Conservation (phyloP, 2,329 filamentous ascomycete species). For the Trichoderma sp. region DNA sequence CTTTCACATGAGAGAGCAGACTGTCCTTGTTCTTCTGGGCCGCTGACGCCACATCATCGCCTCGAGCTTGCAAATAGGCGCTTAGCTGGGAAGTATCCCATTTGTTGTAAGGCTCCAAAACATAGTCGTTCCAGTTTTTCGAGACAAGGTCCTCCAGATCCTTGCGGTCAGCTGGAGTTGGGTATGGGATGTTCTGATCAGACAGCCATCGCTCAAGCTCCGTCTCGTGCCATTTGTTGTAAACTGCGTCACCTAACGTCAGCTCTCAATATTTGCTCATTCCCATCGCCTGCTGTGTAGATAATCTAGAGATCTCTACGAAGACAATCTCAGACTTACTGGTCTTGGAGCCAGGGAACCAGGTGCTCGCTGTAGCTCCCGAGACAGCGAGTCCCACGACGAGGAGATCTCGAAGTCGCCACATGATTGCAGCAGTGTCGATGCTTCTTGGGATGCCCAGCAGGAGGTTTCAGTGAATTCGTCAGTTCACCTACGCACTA, state of each 20-base stretch:
- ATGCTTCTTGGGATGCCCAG: background rate
- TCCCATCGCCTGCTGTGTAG: background rate
- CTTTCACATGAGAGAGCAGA: conserved; percentile 70
- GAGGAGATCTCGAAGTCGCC: conserved; percentile 71
- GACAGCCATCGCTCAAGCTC: conserved; percentile 97
- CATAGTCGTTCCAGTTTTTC: conserved; percentile 82
- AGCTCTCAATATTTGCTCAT: background rate
- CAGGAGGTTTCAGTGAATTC: background rate
- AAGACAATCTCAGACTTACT: conserved; percentile 58
- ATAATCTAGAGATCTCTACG: background rate
- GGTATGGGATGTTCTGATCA: conserved; percentile 88
- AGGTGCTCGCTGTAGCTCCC: conserved; percentile 72
- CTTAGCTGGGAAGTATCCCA: conserved; percentile 74
- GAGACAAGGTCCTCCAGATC: conserved; percentile 91
- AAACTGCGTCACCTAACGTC: conserved; percentile 61
- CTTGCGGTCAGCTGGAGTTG: conserved; percentile 87
- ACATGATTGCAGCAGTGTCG: conserved; percentile 61
- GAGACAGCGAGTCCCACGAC: conserved; percentile 73
- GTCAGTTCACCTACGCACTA: background rate
- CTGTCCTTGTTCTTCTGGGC: conserved; percentile 70
- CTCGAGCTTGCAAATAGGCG: conserved; percentile 71
- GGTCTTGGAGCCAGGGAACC: conserved; percentile 76
- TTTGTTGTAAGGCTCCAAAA: conserved; percentile 73
- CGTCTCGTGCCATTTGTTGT: conserved; percentile 99
- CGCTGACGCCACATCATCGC: conserved; percentile 68